These are phyloP conservation scores for Fusarium keratoplasticum DNA, from an alignment of 2,329 filamentous ascomycete genomes.

Conservation along the genomic window DNA sequence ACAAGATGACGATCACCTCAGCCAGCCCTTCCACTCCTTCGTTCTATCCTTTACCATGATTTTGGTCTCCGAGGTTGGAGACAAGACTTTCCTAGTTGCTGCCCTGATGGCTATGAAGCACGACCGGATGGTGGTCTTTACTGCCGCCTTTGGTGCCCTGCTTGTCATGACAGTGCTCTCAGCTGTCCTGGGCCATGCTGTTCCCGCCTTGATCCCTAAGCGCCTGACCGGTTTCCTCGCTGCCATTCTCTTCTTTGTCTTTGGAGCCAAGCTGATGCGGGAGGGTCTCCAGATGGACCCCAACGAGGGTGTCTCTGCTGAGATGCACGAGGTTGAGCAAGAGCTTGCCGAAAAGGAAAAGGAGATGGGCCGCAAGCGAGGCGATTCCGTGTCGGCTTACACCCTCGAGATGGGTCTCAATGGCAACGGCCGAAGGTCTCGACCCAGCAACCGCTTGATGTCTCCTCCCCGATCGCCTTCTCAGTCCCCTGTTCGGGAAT, in stretches of 20 bases:
- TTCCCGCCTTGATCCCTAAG: constrained; percentile 90
- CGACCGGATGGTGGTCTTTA: constrained; percentile 91
- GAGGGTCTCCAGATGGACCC: constrained; percentile 92
- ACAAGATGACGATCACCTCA: constrained; percentile 71
- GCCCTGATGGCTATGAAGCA: constrained; percentile 99
- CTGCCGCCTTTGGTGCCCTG: constrained; percentile 90
- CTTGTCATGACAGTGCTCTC: constrained; percentile 96
- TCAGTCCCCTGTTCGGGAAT: constrained; percentile 75
- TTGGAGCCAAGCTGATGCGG: constrained; percentile 84
- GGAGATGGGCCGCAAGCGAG: constrained; percentile 72
- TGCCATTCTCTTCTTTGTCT: constrained; percentile 86
- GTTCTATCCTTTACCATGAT: constrained; percentile 97
- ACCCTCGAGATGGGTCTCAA: constrained; percentile 81
- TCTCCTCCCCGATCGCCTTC: constrained; percentile 85
- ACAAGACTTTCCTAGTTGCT: constrained; percentile 98
- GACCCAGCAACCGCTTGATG: constrained; percentile 81
- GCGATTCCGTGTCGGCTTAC: constrained; percentile 77
- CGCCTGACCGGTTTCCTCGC: constrained; percentile 91
- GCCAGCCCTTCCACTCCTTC: constrained; percentile 88
- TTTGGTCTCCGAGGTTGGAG: constrained; percentile 93
- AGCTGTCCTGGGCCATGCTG: constrained; percentile 89
- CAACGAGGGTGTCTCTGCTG: constrained; percentile 91
- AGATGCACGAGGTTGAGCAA: constrained; percentile 97
- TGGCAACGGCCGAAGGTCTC: constrained; percentile 71
- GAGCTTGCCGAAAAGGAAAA: constrained; percentile 95